Base-by-base conservation (phyloP, 2,329 filamentous ascomycete species). In the Fusarium napiforme region DNA sequence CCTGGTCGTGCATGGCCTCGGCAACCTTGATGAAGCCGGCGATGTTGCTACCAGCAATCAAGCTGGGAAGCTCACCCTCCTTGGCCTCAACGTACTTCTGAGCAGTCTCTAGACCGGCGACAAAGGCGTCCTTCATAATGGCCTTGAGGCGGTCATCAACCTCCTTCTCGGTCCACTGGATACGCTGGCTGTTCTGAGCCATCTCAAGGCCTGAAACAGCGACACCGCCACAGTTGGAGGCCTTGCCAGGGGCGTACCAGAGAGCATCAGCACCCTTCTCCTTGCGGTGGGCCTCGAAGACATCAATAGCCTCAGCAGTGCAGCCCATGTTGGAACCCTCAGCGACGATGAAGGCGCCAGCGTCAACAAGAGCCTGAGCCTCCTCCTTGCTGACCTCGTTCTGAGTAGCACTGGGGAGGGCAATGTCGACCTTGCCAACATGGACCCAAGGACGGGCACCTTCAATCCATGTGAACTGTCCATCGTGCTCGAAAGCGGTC, bases 251-350 rank as follows among this genome's bases (percentile, higher is more conserved):
- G 23, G 93, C 96, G 84, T 98, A 98, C 96, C 96, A 99, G 83
- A 97, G 91, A 69, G 93, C 90, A 11, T 85, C 82, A 59, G 84
- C 84, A 74, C 90, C 90, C 87, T 94, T 91, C 82, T 89, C 89
- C 82, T 87, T 90, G 77, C 95, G 90, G 79, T 91, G 87, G 23
- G 88, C 89, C 89, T 98, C 96, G 83, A 98, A 98, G 75, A 94
- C 87, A 79, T 97, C 93, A 79, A 99, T 98, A 77, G 96, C 96
- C 75, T 93, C 95, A 85, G 96, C 94, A 39, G 95, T 98, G 88
- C 95, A 98, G 74, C 96, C 96, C 96, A 99, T 98, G 91, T 98
- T 98, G 85, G 93, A 96, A 64, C 96, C 96, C 87, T 99, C 96
- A 66, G 96, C 96, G 76, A 98, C 92, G 87, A 94, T 97, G 82